These are phyloP conservation scores for Fonsecaea monophora DNA, from an alignment of 2,329 filamentous ascomycete species.

Conservation along the genomic window DNA sequence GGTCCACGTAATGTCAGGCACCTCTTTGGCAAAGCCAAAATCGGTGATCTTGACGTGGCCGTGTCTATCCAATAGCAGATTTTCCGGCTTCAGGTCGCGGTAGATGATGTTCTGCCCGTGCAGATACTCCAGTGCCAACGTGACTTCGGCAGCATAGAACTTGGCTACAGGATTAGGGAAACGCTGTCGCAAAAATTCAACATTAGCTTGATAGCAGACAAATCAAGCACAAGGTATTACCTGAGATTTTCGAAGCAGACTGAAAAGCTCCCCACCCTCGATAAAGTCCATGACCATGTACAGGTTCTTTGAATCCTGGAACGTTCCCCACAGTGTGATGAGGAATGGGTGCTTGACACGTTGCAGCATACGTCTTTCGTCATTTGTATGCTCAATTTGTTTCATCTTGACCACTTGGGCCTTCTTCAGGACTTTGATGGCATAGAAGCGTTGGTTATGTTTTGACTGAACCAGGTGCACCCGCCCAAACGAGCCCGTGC, in stretches of 20 bases:
- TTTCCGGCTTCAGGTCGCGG: slow-evolving; percentile 94
- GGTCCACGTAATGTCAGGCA: slow-evolving; percentile 99
- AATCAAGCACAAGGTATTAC: slow-evolving; percentile 58
- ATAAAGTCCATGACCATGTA: slow-evolving; percentile 99
- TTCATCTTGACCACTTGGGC: slow-evolving; percentile 99
- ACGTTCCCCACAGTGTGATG: slow-evolving; percentile 97
- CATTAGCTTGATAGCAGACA: slow-evolving; percentile 4
- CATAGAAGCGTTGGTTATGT: slow-evolving; percentile 98
- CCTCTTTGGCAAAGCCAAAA: slow-evolving; percentile 97
- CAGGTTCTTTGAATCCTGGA: slow-evolving; percentile 91
- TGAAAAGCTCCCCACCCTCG: slow-evolving; percentile 96
- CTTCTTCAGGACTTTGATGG: slow-evolving; percentile 98
- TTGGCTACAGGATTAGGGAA: slow-evolving; percentile 99
- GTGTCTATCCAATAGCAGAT: slow-evolving; percentile 87
- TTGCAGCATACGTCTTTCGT: slow-evolving; percentile 93
- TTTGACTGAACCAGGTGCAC: slow-evolving; percentile 97
- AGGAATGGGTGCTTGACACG: slow-evolving; percentile 98
- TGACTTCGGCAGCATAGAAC: slow-evolving; percentile 98
- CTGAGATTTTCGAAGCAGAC: slow-evolving; percentile 88
- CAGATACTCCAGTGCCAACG: slow-evolving; percentile 91
- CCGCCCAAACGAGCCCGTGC: slow-evolving; percentile 94
- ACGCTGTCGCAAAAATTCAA: slow-evolving; percentile 64
- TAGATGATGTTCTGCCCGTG: slow-evolving; percentile 97
- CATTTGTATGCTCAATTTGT: slow-evolving; percentile 99
- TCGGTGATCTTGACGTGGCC: slow-evolving; percentile 97